Base-by-base conservation (phyloP, 2,329 filamentous ascomycete species). In the Plenodomus biglobosus region DNA sequence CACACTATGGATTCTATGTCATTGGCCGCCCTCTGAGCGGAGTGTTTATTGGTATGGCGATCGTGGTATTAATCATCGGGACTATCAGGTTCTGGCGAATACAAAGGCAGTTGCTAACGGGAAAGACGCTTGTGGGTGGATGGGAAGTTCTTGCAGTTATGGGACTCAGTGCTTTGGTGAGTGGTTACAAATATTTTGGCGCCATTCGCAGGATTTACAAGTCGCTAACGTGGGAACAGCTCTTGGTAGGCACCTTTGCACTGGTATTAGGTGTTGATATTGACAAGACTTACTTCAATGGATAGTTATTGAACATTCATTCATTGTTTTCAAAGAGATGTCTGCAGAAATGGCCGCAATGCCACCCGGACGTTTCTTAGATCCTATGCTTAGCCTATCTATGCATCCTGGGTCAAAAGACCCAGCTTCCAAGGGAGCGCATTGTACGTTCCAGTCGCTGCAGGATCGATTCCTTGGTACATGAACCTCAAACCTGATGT, bases 21-120 rank as follows among this genome's bases (percentile, higher is more conserved):
- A 72, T 87, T 2, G 85, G 85, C 2, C 79, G 80, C 46, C 85
- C 86, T 0, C 69, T 90, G 3, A 70, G 77, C 3, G 76, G 71
- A 10, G 67, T 76, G 5, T 77, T 79, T 43, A 78, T 82, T 34
- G 64, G 49, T 34, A 68, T 74, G 20, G 80, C 80, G 0, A 73
- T 83, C 18, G 36, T 78, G 1, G 73, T 81, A 7, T 66, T 79
- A 0, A 22, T 79, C 0, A 56, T 86, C n/a, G 85, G 84, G 1
- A 76, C 78, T 1, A 75, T 77, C 53, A 75, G 84, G 20, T 85
- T 83, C 58, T 86, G 80, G 78, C 77, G 78, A 48, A 78, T 84
- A 55, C 84, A 87, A 65, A 75, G 75, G 61, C 81, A 80, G 1
- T 78, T 87, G 50, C 69, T 81, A 3, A 65, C 77, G 48, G 84